phyloP scores from a whole-genome alignment of 768 basidiomycete species.

The Cystofilobasidium bisporidii region DNA sequence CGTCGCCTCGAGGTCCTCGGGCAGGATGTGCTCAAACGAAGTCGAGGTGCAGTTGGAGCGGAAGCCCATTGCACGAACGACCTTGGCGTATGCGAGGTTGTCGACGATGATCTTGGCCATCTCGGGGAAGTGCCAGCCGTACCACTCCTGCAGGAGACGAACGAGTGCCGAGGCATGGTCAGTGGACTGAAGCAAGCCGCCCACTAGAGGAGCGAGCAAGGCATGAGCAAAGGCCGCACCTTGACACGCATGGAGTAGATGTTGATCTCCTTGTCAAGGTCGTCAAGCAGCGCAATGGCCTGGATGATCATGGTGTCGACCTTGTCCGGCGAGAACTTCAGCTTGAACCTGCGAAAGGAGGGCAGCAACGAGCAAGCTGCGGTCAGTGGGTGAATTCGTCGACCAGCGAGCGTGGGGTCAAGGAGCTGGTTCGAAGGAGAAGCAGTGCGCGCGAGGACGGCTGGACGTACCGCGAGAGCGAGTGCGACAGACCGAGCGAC shows the following conservation, averaged over 20 bases:
- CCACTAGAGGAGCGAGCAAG: too few species aligned
- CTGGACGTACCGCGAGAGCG: slow-evolving; percentile 65
- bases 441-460: too few species aligned
- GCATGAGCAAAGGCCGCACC: slow-evolving; percentile 51
- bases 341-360: slow-evolving; percentile 63
- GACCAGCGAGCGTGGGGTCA: too few species aligned
- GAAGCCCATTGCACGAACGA: slow-evolving; percentile 88
- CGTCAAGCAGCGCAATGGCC: slow-evolving; percentile 93
- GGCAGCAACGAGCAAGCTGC: neutral
- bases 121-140: slow-evolving; percentile 99
- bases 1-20: slow-evolving; percentile 91
- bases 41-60: slow-evolving; percentile 84
- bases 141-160: slow-evolving; percentile 85
- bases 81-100: slow-evolving; percentile 93
- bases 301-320: slow-evolving; percentile 99
- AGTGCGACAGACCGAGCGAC: slow-evolving; percentile 95
- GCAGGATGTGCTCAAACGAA: slow-evolving; percentile 78
- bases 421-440: too few species aligned
- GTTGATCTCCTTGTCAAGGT: slow-evolving; percentile 99
- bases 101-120: slow-evolving; percentile 97
- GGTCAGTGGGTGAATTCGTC: too few species aligned
- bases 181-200: too few species aligned
- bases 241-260: slow-evolving; percentile 99
- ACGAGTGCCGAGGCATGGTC: too few species aligned
- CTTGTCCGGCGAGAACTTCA: slow-evolving; percentile 99